phyloP scores from a whole-genome alignment of 2,329 filamentous ascomycete genomes.

The Colletotrichum filicis region DNA sequence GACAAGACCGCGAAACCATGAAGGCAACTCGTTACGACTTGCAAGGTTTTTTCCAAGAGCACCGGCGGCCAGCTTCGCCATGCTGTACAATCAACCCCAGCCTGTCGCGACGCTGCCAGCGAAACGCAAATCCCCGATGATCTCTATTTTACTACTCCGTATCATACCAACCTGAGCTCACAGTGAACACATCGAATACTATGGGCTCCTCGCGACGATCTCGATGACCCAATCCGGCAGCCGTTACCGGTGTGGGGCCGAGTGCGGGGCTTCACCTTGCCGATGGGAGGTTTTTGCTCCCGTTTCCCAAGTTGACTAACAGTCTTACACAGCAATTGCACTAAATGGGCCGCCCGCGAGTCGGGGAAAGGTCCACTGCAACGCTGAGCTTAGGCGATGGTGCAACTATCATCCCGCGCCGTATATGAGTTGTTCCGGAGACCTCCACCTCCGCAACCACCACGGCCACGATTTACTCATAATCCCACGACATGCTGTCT shows the following conservation, averaged over 20 bases:
- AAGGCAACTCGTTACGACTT: slow-evolving; percentile 25
- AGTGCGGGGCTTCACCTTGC: not conserved
- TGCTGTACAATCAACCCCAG: not conserved
- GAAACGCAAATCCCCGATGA: slow-evolving; percentile 7
- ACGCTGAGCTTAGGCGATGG: slow-evolving; percentile 18
- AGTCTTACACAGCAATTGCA: not conserved
- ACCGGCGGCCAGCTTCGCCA: not conserved
- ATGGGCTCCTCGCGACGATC: not conserved
- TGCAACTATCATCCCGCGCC: slow-evolving; percentile 24
- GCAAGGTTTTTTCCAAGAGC: slow-evolving; percentile 16
- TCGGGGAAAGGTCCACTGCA: slow-evolving; percentile 12
- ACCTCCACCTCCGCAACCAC: slow-evolving; percentile 13
- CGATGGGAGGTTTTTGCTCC: slow-evolving; percentile 5
- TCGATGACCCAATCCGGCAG: slow-evolving; percentile 19
- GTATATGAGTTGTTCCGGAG: slow-evolving; percentile 22
- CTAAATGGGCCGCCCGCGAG: slow-evolving; percentile 2
- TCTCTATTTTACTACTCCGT: not conserved
- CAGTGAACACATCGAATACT: not conserved
- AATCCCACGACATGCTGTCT: not conserved
- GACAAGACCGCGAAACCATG: not conserved
- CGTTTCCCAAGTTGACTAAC: not conserved
- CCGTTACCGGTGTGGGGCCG: slow-evolving; percentile 13
- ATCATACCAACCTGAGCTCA: too few relatives aligned
- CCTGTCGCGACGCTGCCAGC: not conserved
- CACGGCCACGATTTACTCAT: not conserved